These are phyloP conservation scores for Trametes gibbosa DNA, from an alignment of 768 basidiomycete genomes.

Conservation along the genomic window DNA sequence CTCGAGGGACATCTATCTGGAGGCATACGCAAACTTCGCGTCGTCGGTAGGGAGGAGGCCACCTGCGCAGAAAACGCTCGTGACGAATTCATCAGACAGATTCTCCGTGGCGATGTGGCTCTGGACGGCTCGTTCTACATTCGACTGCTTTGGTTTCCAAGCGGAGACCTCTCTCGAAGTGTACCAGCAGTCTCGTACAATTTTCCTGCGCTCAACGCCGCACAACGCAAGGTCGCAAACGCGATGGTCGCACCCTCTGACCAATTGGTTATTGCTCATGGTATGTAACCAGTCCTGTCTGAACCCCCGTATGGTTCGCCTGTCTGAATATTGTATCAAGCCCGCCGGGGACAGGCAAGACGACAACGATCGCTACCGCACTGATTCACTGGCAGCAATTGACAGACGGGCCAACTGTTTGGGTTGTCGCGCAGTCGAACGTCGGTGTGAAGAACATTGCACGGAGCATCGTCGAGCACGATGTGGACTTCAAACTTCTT, in stretches of 20 bases:
- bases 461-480: conserved; percentile 55
- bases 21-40: conserved; percentile 31
- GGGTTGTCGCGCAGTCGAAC: conserved; percentile 80
- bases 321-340: conserved; percentile 10
- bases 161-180: background rate
- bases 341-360: conserved; percentile 46
- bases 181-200: background rate
- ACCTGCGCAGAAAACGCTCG: conserved; percentile 40
- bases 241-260: conserved; percentile 33
- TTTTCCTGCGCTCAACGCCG: conserved; percentile 33
- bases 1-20: conserved; percentile 19
- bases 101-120: conserved; percentile 32
- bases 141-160: conserved; percentile 39
- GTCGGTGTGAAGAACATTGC: conserved; percentile 87
- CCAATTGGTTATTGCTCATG: conserved; percentile 39
- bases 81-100: conserved; percentile 34
- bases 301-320: background rate
- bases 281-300: conserved; percentile 21
- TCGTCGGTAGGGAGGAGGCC: conserved; percentile 40
- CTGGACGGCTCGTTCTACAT: conserved; percentile 36
- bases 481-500: conserved; percentile 56
- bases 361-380: conserved; percentile 40
- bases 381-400: conserved; percentile 17
- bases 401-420: conserved; percentile 34
- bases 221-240: conserved; percentile 36